Base-by-base conservation (phyloP, 2,329 filamentous ascomycete genomes). In the Talaromyces pinophilus region DNA sequence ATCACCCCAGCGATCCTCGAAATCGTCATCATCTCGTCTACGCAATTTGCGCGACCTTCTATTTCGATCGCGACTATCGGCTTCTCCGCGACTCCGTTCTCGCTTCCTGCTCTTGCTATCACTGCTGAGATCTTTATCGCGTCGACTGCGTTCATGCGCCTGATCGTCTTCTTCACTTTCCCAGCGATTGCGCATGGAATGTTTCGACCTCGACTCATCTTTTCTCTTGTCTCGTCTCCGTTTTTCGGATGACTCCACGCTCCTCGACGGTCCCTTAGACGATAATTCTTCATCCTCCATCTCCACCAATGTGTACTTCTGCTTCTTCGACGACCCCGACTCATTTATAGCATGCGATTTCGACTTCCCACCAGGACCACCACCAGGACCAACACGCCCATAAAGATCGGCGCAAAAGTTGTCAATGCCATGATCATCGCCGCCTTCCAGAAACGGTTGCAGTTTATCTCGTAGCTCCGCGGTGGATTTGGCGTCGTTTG, bases 1-100 rank as follows among this genome's bases (percentile, higher is more conserved):
- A 71, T 95, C 92, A 0, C 88, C 92, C 92, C 92, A 96, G 63
- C 91, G 83, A 73, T 93, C 90, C 59, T 93, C 90, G 70, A 90
- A 89, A 69, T 91, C 86, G 38, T 80, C 83, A 69, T 91, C 86
- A 5, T 74, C 72, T 67, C 82, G 78, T 66, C 80, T 80, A 64
- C 86, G 79, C 57, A 85, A 75, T 68, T 85, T 85, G 74, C 83
- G 86, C 17, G 81, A 79, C 30, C 80, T 79, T 30, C 80, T 79
- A 66, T 79, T 78, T 22, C 81, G 77, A 46, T 83, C 81, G 7
- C 77, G 74, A 61, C 74, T 74, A 57, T 75, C 76, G 5, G 73
- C 69, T 35, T 78, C 78, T 22, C 35, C 62, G 3, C 71, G 70
- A 66, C 78, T 79, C 52, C 75, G 73, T 28, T 78, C 76, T 61